A percentile compares a stretch with the other conserved stretches of the same genome.
These are phyloP conservation scores for Plantago major DNA, from an alignment of 257 asterid species.

Conservation along the genomic window DNA sequence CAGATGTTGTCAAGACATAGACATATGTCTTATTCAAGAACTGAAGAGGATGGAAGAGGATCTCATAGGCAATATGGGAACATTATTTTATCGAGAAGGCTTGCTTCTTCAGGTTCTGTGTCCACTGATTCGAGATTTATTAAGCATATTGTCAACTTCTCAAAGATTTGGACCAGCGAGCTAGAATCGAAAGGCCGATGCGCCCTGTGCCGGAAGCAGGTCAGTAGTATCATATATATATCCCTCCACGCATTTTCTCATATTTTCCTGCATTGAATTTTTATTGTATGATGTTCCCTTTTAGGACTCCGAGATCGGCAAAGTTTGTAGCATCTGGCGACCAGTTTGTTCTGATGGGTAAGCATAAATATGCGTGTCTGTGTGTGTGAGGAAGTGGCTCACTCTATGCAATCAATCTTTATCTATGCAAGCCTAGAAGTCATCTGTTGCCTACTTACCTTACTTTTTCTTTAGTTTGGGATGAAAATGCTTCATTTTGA, in stretches of 20 bases:
- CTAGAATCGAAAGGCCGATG: slow-evolving; percentile 83
- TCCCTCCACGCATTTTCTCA: slow-evolving; percentile 2
- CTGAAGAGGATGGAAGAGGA: slow-evolving; percentile 42
- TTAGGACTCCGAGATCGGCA: slow-evolving; percentile 52
- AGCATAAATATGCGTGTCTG: slow-evolving; percentile 9
- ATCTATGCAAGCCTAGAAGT: background rate
- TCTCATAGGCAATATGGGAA: slow-evolving; percentile 34
- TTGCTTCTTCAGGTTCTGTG: slow-evolving; percentile 51
- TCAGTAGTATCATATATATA: slow-evolving; percentile 19
- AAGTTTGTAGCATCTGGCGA: slow-evolving; percentile 87
- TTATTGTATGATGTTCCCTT: slow-evolving; percentile 16
- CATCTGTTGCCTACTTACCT: background rate
- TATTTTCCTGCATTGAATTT: slow-evolving; percentile 15
- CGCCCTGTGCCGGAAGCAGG: slow-evolving; percentile 79
- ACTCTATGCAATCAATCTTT: background rate
- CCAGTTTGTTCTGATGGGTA: slow-evolving; percentile 94
- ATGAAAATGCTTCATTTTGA: too few species aligned
- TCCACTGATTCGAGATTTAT: slow-evolving; percentile 54
- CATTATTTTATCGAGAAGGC: slow-evolving; percentile 44
- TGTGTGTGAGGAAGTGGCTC: background rate
- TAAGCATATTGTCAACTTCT: slow-evolving; percentile 63
- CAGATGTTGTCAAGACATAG: slow-evolving; percentile 62
- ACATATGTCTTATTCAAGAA: slow-evolving; percentile 27
- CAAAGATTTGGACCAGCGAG: slow-evolving; percentile 93
- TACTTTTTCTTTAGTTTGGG: too few species aligned